Evolutionary conservation across 2,329 filamentous ascomycete species (phyloP).

Genomic region (Sporothrix luriei): DNA sequence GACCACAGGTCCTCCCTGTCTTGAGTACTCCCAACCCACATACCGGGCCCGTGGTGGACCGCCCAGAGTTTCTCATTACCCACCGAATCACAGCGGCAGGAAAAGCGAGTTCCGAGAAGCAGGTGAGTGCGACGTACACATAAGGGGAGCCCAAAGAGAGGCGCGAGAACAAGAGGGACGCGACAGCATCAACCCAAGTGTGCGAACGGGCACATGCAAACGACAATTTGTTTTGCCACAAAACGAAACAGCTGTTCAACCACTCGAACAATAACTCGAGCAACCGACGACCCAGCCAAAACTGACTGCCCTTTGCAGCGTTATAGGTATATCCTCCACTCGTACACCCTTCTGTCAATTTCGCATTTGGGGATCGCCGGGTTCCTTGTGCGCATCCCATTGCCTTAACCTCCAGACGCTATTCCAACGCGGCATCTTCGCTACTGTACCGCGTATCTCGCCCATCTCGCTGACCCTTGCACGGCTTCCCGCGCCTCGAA

Average conservation of each 20-base stretch:
- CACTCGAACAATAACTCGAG: background rate
- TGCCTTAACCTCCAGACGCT: slow-evolving; percentile 11
- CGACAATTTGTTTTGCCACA: background rate
- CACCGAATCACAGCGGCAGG: slow-evolving; percentile 4
- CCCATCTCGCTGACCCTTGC: background rate
- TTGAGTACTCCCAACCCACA: background rate
- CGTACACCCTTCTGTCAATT: background rate
- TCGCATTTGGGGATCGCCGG: background rate
- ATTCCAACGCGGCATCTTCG: background rate
- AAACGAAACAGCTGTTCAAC: background rate
- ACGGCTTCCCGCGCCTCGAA: no score
- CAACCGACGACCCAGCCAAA: background rate
- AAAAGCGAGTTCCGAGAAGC: background rate
- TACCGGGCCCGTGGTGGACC: background rate
- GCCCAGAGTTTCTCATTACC: slow-evolving; percentile 16
- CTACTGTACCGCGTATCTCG: background rate
- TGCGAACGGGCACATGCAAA: background rate
- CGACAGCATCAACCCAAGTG: no score
- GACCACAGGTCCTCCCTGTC: background rate
- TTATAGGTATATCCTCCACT: slow-evolving; percentile 10
- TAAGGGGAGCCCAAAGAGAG: background rate
- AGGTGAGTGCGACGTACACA: no score
- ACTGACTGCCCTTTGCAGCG: background rate
- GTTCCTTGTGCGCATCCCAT: background rate
- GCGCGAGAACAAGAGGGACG: background rate